Evolutionary conservation across 768 basidiomycete species (phyloP).

Genomic region (Artomyces pyxidatus): DNA sequence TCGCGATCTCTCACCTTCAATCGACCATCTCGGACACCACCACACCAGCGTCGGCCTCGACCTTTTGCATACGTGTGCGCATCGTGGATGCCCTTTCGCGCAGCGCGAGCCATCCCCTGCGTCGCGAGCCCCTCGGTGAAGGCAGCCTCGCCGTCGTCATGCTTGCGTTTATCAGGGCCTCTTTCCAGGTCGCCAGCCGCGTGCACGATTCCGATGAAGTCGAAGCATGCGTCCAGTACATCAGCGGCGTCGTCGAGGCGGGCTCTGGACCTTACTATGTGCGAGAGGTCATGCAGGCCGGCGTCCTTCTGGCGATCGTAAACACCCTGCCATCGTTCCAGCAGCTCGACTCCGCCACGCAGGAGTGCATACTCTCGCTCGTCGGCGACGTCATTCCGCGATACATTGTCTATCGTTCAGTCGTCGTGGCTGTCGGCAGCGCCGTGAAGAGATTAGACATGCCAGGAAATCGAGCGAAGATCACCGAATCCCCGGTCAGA

Average conservation of each 20-base stretch:
- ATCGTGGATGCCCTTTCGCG: constrained; percentile 27
- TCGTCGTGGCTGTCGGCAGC: constrained; percentile 25
- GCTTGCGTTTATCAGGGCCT: constrained; percentile 23
- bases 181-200: constrained; percentile 13
- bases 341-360: constrained; percentile 24
- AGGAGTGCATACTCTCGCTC: constrained; percentile 22
- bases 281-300: constrained; percentile 24
- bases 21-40: constrained; percentile 18
- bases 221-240: constrained; percentile 24
- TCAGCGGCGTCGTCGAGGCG: constrained; percentile 28
- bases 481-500: constrained; percentile 18
- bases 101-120: constrained; percentile 22
- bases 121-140: constrained; percentile 24
- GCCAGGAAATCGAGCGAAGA: constrained; percentile 14
- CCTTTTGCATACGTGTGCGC: constrained; percentile 22
- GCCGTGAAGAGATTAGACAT: constrained; percentile 21
- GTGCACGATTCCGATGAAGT: constrained; percentile 20
- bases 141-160: constrained; percentile 25
- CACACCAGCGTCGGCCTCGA: constrained; percentile 15
- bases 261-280: constrained; percentile 33
- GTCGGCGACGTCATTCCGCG: constrained; percentile 24
- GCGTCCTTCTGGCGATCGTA: constrained; percentile 25
- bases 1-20: constrained; percentile 23
- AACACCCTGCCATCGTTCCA: constrained; percentile 22
- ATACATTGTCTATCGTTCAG: constrained; percentile 32